Percentiles rank a stretch among this genome's conserved stretches.
phyloP scores from a whole-genome alignment of 73 alveolate genomes.

The Paramecium octaurelia region DNA sequence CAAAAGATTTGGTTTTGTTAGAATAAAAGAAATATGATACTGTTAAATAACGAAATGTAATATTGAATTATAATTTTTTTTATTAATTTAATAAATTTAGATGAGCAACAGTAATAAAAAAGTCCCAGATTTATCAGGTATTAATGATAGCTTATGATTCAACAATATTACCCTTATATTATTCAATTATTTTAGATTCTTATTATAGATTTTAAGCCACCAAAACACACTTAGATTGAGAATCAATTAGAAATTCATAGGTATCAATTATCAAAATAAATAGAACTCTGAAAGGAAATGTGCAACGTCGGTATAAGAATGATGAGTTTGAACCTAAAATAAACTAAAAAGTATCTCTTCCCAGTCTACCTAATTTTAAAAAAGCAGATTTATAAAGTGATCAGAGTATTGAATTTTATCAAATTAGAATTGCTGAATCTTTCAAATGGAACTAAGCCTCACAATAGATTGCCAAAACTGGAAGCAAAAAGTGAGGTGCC shows the following conservation, averaged over 20 bases:
- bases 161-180: not conserved
- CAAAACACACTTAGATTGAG: not conserved
- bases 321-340: not conserved
- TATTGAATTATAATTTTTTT: not conserved
- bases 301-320: not conserved
- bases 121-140: not conserved
- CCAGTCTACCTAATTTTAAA: not conserved
- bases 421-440: not conserved
- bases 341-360: not conserved
- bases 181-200: not conserved
- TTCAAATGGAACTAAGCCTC: not conserved
- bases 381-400: not conserved
- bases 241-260: not conserved
- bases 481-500: constrained; percentile 28
- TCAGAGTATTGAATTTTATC: not conserved
- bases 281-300: not conserved
- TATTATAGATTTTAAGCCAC: not conserved
- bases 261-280: not conserved
- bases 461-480: not conserved
- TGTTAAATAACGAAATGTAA: not conserved
- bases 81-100: not conserved
- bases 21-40: not conserved
- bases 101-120: not conserved
- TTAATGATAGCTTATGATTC: not conserved
- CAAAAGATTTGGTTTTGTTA: not conserved